phyloP scores from a whole-genome alignment of 2,329 filamentous ascomycete genomes.

The Pseudogymnoascus sp. region DNA sequence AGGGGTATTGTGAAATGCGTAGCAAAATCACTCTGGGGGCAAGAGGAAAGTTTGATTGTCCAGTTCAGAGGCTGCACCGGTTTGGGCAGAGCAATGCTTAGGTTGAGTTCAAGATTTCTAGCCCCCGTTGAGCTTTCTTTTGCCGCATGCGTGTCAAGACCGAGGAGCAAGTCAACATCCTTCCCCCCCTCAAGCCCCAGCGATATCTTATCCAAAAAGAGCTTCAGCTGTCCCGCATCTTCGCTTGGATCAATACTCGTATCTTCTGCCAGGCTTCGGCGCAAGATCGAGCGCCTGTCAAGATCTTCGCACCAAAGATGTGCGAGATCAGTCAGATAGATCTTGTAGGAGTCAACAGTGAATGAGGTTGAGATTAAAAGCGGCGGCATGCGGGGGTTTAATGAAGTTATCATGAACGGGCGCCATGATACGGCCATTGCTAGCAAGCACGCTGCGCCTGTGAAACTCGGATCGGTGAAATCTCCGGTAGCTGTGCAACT shows the following conservation, averaged over 20 bases:
- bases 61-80: slow-evolving; percentile 57
- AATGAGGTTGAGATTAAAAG: slow-evolving; percentile 57
- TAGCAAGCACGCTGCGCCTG: neutral
- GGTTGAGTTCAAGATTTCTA: slow-evolving; percentile 38
- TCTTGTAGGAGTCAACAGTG: slow-evolving; percentile 48
- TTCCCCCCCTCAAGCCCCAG: slow-evolving; percentile 39
- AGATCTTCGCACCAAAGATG: slow-evolving; percentile 66
- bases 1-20: slow-evolving; percentile 42
- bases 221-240: slow-evolving; percentile 57
- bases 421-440: slow-evolving; percentile 8
- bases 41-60: slow-evolving; percentile 48
- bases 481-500: neutral
- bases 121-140: slow-evolving; percentile 32
- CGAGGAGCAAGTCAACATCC: slow-evolving; percentile 38
- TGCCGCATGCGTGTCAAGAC: slow-evolving; percentile 30
- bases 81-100: slow-evolving; percentile 54
- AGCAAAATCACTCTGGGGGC: slow-evolving; percentile 32
- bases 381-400: slow-evolving; percentile 38
- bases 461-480: neutral
- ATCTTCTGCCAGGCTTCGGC: slow-evolving; percentile 52
- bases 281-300: slow-evolving; percentile 52
- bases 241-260: slow-evolving; percentile 69
- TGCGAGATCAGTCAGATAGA: slow-evolving; percentile 64
- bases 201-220: slow-evolving; percentile 57
- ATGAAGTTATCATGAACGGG: neutral